These are phyloP conservation scores for Fusarium nelsonii DNA, from an alignment of 2,329 filamentous ascomycete species.

Conservation along the genomic window DNA sequence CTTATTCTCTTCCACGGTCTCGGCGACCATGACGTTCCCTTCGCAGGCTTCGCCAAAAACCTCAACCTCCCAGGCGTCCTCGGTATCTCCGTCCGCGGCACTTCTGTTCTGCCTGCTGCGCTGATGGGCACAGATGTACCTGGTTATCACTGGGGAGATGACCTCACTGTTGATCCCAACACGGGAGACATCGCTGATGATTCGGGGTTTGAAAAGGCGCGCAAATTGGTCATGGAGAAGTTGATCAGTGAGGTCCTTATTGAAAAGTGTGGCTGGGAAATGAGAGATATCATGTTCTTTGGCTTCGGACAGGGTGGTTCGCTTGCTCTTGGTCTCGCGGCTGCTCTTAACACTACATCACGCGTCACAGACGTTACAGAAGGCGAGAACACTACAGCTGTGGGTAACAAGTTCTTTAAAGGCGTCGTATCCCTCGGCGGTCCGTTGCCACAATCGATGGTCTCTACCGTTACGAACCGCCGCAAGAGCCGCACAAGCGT, in stretches of 20 bases:
- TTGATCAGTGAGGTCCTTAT: slow-evolving; percentile 67
- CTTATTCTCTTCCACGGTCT: slow-evolving; percentile 87
- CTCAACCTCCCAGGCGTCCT: slow-evolving; percentile 82
- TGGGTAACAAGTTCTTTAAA: slow-evolving; percentile 54
- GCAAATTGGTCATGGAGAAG: slow-evolving; percentile 60
- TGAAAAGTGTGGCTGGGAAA: slow-evolving; percentile 68
- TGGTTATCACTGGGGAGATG: slow-evolving; percentile 75
- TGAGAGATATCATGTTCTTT: slow-evolving; percentile 71
- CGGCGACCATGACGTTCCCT: slow-evolving; percentile 78
- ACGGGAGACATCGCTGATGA: slow-evolving; percentile 70
- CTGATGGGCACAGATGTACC: slow-evolving; percentile 60
- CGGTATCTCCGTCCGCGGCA: slow-evolving; percentile 79
- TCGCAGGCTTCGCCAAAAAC: slow-evolving; percentile 75
- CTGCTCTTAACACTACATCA: slow-evolving; percentile 55
- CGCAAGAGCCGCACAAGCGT: slow-evolving; percentile 73
- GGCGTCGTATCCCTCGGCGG: slow-evolving; percentile 75
- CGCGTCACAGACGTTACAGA: slow-evolving; percentile 54
- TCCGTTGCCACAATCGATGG: slow-evolving; percentile 65
- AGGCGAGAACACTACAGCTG: slow-evolving; percentile 7
- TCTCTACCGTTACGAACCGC: slow-evolving; percentile 58
- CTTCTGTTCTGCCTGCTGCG: slow-evolving; percentile 75
- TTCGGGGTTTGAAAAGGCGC: slow-evolving; percentile 68
- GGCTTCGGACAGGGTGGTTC: slow-evolving; percentile 77
- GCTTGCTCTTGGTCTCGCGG: slow-evolving; percentile 68
- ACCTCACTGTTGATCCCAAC: slow-evolving; percentile 65